Base-by-base conservation (phyloP, 805 yeast species). In the Candida maris region DNA sequence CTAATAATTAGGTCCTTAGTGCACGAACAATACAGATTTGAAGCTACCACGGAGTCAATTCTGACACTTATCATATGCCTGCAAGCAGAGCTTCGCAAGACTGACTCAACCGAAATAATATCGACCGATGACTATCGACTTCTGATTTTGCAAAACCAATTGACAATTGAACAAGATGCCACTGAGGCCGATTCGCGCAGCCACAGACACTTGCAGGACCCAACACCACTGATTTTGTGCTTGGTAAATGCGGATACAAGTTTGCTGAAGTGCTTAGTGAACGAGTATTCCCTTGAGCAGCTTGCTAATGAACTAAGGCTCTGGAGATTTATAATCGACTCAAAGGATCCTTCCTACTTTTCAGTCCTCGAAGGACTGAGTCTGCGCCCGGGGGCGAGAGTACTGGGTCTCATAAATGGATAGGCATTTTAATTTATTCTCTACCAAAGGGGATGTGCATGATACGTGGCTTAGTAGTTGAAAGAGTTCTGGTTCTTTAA, bases 261-360 rank as follows among this genome's bases (percentile, higher is more conserved):
- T 10, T 33, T 45, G 24, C 34, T 42, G 27, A 20, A 34, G 23
- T 18, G 22, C n/a, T 19, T 47, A 22, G 15, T 44, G 4, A 8
- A 27, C 1, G 39, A 36, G 21, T 40, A 29, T 28, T 42, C 42
- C 23, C 2, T 24, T 1, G 39, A 35, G 6, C 31, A 22, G 8
- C 34, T 54, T 10, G 29, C 37, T 2, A 28, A 44, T 2, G 49
- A 49, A 26, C 34, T 38, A 3, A 27, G 34, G 8, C 37, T 54
- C 14, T 54, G 59, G 59, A 36, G 28, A 4, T 35, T 37, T 19
- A 44, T 54, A 12, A 31, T 46, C 24, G 41, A 46, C 4, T 12
- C 42, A 2, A 48, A 39, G 23, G 38, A 45, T 14, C 48, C 45
- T 37, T 32, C 20, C 3, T 38, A 40, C 12, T 43, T 48, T 32